Base-by-base conservation (phyloP, 768 basidiomycete species). In the Boletus sp. region DNA sequence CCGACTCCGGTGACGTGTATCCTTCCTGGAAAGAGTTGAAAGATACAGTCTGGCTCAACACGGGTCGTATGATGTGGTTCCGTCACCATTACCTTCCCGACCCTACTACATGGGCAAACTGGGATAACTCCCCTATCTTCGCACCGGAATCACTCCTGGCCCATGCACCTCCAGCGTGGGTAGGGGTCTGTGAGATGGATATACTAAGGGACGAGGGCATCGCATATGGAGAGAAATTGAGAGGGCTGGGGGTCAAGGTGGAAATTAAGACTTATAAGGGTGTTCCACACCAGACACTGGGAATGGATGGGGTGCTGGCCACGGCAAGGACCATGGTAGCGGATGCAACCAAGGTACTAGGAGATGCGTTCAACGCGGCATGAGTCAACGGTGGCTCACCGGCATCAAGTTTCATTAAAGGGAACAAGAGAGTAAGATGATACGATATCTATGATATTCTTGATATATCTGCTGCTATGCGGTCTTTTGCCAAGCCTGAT, bases 11-110 rank as follows among this genome's bases (percentile, higher is more conserved):
- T 23, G 65, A 55, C 1, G 65, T 68, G 0, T 73, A 80, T 60
- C 66, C 68, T 27, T 78, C 77, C 25, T 88, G 87, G 86, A 69
- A 67, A 8, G 77, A 80, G 56, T 85, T 85, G 61, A 71, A 74
- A 27, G 64, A 82, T 47, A 79, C 85, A 1, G 79, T 83, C 1
- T 83, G 84, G 76, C 77, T 90, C 33, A 68, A 71, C 4, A 83
- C 80, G 1, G 79, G 61, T 2, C 81, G 83, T 38, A 88, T 88
- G 86, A 58, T 81, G 42, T 90, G 88, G 88, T 89, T 85, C 79
- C 73, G 79, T 23, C 66, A 74, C 47, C 81, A 83, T 58, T 90
- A 90, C 67, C 76, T 87, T 19, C 86, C 88, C 0, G 80, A 85
- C 60, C 62, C 75, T 54, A 74, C 70, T 35, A 84, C 87, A 48